phyloP scores from a whole-genome alignment of 306 rosid genomes.

The Comarum palustre region DNA sequence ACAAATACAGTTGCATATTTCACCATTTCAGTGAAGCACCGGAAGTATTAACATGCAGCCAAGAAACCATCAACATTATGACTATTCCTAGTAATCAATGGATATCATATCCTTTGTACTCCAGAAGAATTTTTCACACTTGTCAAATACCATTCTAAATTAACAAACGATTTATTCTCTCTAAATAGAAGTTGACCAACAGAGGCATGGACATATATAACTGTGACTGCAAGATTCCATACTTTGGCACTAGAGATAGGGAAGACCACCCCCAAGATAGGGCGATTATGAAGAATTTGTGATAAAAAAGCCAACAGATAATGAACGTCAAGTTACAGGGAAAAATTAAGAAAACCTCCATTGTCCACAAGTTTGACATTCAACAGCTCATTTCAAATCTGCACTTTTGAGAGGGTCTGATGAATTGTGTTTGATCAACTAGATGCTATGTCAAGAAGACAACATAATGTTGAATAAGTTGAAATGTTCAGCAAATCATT shows the following conservation, averaged over 20 bases:
- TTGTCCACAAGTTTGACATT: constrained; percentile 1
- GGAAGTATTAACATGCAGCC: neutral
- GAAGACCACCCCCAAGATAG: neutral
- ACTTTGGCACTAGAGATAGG: neutral
- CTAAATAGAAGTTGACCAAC: neutral
- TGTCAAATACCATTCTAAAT: neutral
- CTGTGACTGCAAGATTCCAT: neutral
- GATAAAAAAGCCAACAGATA: neutral
- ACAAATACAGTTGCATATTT: neutral
- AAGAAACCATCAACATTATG: neutral
- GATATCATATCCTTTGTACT: neutral
- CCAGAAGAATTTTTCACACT: neutral
- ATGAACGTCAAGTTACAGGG: neutral
- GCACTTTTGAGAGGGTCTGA: neutral
- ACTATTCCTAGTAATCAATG: neutral
- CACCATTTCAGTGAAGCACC: neutral
- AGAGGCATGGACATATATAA: neutral
- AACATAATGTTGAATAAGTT: neutral
- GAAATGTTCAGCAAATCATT: neutral
- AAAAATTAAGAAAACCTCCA: neutral
- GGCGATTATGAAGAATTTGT: neutral
- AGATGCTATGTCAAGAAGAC: neutral
- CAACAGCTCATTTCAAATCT: neutral
- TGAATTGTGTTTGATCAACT: neutral
- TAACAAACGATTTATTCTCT: neutral